phyloP scores from a whole-genome alignment of 495 filamentous ascomycete species.

The Trichoderma reesei region DNA sequence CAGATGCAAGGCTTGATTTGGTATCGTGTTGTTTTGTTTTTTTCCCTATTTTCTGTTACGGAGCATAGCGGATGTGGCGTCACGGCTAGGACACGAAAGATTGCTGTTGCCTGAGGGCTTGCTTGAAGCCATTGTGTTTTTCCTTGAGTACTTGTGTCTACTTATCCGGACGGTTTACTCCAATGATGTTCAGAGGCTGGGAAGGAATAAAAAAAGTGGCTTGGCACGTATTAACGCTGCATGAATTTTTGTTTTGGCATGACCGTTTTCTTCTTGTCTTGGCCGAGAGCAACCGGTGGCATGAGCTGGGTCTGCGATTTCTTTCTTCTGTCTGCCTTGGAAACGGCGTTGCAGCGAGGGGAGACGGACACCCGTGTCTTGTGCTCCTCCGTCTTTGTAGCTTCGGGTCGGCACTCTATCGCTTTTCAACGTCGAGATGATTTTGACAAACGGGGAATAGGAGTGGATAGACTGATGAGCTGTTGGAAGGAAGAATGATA shows the following conservation, averaged over 20 bases:
- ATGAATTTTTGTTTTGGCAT: slow-evolving; percentile 2
- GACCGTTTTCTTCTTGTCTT: neutral
- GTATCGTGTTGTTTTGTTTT: neutral
- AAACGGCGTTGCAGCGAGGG: neutral
- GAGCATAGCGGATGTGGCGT: slow-evolving; percentile 10
- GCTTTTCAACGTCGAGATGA: neutral
- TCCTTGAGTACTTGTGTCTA: neutral
- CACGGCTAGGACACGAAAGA: neutral
- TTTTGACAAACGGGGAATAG: neutral
- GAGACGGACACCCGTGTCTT: neutral
- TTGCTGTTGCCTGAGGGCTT: neutral
- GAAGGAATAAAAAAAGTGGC: neutral
- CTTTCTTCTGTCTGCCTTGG: neutral
- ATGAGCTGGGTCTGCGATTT: neutral
- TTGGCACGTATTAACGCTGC: slow-evolving; percentile 1
- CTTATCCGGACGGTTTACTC: neutral
- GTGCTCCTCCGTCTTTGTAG: neutral
- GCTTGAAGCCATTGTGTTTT: neutral
- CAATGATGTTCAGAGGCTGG: neutral
- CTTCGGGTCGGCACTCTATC: neutral
- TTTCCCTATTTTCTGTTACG: neutral
- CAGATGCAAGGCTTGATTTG: neutral
- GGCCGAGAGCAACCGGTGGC: neutral
- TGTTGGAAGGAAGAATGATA: neutral
- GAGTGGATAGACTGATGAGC: neutral